Percentiles rank a stretch among this genome's conserved stretches.
These are phyloP conservation scores for Betula pendula DNA, from an alignment of 306 rosid species.

Conservation along the genomic window DNA sequence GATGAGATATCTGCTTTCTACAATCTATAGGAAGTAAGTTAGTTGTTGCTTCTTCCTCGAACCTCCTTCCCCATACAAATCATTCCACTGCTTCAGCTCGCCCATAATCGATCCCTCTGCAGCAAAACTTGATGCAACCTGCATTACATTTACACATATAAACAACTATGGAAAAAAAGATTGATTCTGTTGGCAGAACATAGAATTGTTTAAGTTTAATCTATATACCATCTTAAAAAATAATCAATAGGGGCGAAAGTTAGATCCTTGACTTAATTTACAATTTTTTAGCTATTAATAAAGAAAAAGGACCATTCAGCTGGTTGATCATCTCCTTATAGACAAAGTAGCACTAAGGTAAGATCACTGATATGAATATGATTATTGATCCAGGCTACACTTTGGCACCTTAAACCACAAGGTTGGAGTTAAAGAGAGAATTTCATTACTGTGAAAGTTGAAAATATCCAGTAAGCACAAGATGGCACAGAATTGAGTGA, in stretches of 20 bases:
- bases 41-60: slow-evolving; percentile 92
- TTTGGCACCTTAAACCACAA: neutral
- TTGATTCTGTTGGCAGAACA: neutral
- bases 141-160: slow-evolving; percentile 19
- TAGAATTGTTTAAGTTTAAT: neutral
- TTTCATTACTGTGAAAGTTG: neutral
- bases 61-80: slow-evolving; percentile 89
- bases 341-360: neutral
- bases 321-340: neutral
- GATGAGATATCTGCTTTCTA: slow-evolving; percentile 14
- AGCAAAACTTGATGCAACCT: slow-evolving; percentile 96
- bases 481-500: neutral
- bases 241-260: neutral
- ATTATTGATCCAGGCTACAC: neutral
- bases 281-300: neutral
- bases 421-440: neutral
- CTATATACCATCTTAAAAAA: neutral
- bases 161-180: neutral
- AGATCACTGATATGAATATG: neutral
- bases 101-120: slow-evolving; percentile 81
- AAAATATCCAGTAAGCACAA: neutral
- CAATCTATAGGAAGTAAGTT: slow-evolving; percentile 76
- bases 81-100: slow-evolving; percentile 95
- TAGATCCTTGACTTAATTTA: neutral
- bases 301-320: neutral